Evolutionary conservation across 1,284 basidiomycete species (phyloP), one percentile per base, ranked within the genome.

Genomic region (Ganoderma lingzhi): DNA sequence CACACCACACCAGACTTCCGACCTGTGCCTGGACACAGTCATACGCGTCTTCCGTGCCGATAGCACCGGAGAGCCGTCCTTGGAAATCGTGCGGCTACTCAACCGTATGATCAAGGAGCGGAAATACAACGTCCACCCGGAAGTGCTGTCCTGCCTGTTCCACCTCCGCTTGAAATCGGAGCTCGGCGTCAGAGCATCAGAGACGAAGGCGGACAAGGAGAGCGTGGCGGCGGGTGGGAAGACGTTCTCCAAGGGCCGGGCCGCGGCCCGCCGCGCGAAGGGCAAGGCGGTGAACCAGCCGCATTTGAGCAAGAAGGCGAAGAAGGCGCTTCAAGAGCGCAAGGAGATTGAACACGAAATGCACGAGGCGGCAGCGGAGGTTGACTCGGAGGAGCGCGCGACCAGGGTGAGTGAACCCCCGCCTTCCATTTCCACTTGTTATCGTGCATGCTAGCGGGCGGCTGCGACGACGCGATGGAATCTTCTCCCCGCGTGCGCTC

Each of bases 51-150:
- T 99, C 80, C 86, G 89, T 55, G 84, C 88, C 65, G 98, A 99
- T 82, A 81, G 87, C 23, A 91, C 90, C 8, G 96, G 96, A 39
- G 83, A 87, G 23, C 85, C 95, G 51, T 97, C 96, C 14, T 87
- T 99, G 63, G 96, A 98, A 78, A 84, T 94, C 67, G 96, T 99
- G 42, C 92, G 96, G 61, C 84, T 99, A 51, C 84, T 99, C 70
- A 97, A 98, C 74, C 91, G 97, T 66, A 99, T 99, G 94, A 91
- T 98, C 80, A 98, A 98, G 80, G 97, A 99, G 80, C 90, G 93
- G 53, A 90, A 91, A 71, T 99, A 95, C 83, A 91, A 92, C 71
- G 91, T 99, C 51, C 94, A 98, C 76, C 95, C 96, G 2, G 91
- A 94, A 71, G 94, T 97, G 55, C 86, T 99, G 56, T 90, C 92